These are phyloP conservation scores for Aspergillus phoenicis DNA, from an alignment of 2,329 filamentous ascomycete genomes.

Conservation along the genomic window DNA sequence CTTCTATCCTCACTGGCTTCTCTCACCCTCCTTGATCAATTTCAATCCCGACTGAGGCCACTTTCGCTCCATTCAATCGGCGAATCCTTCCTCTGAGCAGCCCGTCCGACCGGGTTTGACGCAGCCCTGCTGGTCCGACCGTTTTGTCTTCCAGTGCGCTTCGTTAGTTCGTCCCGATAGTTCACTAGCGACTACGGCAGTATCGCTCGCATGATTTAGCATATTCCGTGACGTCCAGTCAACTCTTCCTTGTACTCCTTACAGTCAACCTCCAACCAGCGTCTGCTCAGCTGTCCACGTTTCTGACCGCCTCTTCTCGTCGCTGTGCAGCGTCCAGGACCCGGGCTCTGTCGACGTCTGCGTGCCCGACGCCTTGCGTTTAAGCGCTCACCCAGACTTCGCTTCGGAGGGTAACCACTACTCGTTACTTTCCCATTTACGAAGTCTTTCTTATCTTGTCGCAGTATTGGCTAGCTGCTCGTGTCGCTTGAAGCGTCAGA, in stretches of 20 bases:
- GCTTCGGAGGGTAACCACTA: neutral
- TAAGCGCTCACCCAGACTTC: constrained; percentile 11
- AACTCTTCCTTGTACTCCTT: neutral
- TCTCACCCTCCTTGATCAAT: neutral
- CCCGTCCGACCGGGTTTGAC: neutral
- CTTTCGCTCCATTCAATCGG: neutral
- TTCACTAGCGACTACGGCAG: constrained; percentile 1
- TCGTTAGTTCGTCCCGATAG: constrained; percentile 3
- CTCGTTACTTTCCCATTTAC: constrained; percentile 1
- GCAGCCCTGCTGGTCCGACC: constrained; percentile 14
- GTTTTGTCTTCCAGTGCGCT: constrained; percentile 12
- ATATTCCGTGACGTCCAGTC: constrained; percentile 13
- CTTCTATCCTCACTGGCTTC: neutral
- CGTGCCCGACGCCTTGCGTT: constrained; percentile 29
- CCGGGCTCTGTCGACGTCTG: constrained; percentile 16
- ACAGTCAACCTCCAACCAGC: constrained; percentile 2
- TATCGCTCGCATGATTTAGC: constrained; percentile 22
- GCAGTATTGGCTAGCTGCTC: constrained; percentile 11
- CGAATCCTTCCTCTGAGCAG: neutral
- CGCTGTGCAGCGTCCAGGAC: constrained; percentile 12
- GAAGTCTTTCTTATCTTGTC: neutral
- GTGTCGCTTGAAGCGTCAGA: constrained; percentile 10
- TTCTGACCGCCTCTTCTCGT: constrained; percentile 23
- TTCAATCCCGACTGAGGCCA: neutral
- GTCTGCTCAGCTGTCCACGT: constrained; percentile 5